These are phyloP conservation scores for Malassezia sympodialis DNA, from an alignment of 1,284 basidiomycete species.

Conservation along the genomic window DNA sequence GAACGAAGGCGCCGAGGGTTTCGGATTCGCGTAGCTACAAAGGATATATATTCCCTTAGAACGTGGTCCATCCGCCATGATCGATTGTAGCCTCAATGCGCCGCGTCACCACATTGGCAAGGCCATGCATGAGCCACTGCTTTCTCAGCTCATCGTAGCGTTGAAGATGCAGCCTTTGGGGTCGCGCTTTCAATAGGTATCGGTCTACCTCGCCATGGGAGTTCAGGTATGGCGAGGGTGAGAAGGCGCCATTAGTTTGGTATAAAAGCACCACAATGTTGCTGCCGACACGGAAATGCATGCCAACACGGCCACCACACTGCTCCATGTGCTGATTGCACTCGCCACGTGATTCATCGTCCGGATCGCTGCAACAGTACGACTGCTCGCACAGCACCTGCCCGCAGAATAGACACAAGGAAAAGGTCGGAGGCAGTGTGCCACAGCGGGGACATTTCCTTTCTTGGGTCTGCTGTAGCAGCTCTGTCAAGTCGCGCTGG, in stretches of 20 bases:
- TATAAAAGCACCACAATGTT: slow-evolving; percentile 88
- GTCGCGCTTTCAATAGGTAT: slow-evolving; percentile 75
- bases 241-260: slow-evolving; percentile 76
- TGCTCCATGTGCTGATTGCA: slow-evolving; percentile 91
- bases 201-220: slow-evolving; percentile 87
- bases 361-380: slow-evolving; percentile 75
- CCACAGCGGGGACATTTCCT: slow-evolving; percentile 66
- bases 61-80: slow-evolving; percentile 80
- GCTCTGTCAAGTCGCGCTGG: slow-evolving; percentile 68
- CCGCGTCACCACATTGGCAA: slow-evolving; percentile 79
- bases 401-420: slow-evolving; percentile 85
- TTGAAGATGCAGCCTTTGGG: slow-evolving; percentile 74
- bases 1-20: slow-evolving; percentile 46
- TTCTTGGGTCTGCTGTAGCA: slow-evolving; percentile 65
- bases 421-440: slow-evolving; percentile 71
- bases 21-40: slow-evolving; percentile 38
- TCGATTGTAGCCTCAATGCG: slow-evolving; percentile 69
- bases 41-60: slow-evolving; percentile 50
- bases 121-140: slow-evolving; percentile 76
- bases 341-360: slow-evolving; percentile 57
- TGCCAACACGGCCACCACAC: slow-evolving; percentile 79
- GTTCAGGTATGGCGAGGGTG: slow-evolving; percentile 82
- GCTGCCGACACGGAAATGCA: slow-evolving; percentile 84
- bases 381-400: slow-evolving; percentile 79
- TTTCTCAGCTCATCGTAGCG: slow-evolving; percentile 86